Conservation (phyloP, 345 rosid species). For the Noccaea caerulescens region DNA sequence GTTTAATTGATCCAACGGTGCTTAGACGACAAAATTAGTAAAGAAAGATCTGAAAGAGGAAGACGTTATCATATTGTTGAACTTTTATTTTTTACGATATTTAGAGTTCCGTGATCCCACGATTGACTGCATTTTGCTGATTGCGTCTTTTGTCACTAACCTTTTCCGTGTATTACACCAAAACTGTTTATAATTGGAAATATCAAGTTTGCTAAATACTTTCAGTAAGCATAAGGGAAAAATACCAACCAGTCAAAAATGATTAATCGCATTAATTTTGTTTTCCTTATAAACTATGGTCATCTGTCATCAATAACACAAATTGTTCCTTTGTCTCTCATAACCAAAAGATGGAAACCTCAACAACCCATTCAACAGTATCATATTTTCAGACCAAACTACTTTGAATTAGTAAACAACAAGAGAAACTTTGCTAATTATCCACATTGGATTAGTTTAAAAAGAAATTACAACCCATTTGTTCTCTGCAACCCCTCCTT, state of each 20-base stretch:
- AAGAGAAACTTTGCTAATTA: slow-evolving; percentile 20
- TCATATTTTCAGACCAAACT: slow-evolving; percentile 5
- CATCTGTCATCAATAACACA: background rate
- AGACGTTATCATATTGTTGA: background rate
- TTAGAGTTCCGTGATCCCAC: background rate
- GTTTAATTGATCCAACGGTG: background rate
- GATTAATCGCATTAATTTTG: background rate
- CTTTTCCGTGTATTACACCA: background rate
- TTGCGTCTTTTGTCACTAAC: background rate
- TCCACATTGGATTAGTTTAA: slow-evolving; percentile 25
- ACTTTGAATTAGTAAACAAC: background rate
- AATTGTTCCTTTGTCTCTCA: background rate
- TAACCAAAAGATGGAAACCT: background rate
- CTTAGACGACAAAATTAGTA: background rate
- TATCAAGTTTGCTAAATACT: too few relatives aligned
- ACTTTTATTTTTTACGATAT: background rate
- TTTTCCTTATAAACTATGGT: background rate
- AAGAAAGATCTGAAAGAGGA: background rate
- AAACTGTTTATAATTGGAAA: too few relatives aligned
- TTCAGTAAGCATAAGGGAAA: background rate
- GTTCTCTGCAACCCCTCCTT: background rate
- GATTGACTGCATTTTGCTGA: background rate
- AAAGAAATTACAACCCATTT: slow-evolving; percentile 24
- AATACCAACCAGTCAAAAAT: slow-evolving; percentile 31
- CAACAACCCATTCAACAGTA: background rate